phyloP scores from a whole-genome alignment of 257 asterid genomes.

The Eustoma russellianum region DNA sequence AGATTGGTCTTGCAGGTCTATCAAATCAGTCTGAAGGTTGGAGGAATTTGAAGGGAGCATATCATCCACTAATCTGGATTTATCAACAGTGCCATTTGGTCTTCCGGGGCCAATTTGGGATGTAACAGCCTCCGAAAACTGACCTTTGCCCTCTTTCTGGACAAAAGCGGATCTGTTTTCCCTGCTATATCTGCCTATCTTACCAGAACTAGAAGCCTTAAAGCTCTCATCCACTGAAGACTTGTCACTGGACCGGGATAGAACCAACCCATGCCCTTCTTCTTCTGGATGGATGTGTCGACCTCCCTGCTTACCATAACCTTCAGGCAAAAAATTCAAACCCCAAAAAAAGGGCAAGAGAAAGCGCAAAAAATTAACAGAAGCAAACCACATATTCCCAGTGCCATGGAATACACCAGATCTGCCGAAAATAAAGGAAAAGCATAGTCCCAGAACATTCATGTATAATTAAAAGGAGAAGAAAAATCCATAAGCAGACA shows the following conservation, averaged over 20 bases:
- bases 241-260: constrained; percentile 67
- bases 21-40: constrained; percentile 21
- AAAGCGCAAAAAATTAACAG: too few species aligned
- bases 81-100: constrained; percentile 33
- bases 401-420: neutral
- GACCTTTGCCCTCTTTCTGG: constrained; percentile 69
- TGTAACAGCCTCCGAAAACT: constrained; percentile 44
- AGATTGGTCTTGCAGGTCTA: constrained; percentile 32
- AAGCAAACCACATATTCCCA: constrained; percentile 6
- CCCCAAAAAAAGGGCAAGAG: too few species aligned
- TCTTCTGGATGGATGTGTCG: constrained; percentile 73
- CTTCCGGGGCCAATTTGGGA: constrained; percentile 55
- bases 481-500: too few species aligned
- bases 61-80: constrained; percentile 51
- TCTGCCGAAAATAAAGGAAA: too few species aligned
- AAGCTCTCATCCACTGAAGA: constrained; percentile 51
- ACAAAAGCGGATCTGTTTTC: constrained; percentile 59
- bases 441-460: too few species aligned
- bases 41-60: constrained; percentile 20
- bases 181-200: constrained; percentile 45
- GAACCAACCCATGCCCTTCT: constrained; percentile 48
- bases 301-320: constrained; percentile 97
- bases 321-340: constrained; percentile 39
- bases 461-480: too few species aligned
- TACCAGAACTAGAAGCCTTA: constrained; percentile 50